A percentile compares a stretch with the other conserved stretches of the same genome.
Conservation (phyloP, 75 land plant species). For the Ceratopteris richardii region DNA sequence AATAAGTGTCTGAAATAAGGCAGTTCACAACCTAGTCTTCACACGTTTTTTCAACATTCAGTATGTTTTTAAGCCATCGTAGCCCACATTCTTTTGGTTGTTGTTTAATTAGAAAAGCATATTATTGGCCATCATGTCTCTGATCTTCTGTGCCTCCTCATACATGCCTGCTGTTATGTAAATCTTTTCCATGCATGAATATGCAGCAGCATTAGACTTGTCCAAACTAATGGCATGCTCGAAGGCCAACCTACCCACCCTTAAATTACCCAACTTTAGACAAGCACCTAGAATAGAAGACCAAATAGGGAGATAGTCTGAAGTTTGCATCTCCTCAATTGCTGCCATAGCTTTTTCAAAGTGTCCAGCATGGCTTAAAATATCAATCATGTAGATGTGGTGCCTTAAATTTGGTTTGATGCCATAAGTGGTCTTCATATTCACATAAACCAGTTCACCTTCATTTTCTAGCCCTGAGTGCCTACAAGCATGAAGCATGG, state of each 20-base stretch:
- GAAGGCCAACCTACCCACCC: slow-evolving; percentile 7
- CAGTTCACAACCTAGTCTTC: too few relatives aligned
- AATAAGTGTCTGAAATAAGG: too few relatives aligned
- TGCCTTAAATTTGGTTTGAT: slow-evolving; percentile 18
- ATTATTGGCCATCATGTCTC: too few relatives aligned
- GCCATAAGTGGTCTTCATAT: slow-evolving; percentile 10
- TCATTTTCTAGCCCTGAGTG: slow-evolving; percentile 24
- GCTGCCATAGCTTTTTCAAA: slow-evolving; percentile 12
- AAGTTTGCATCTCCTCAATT: slow-evolving; percentile 12
- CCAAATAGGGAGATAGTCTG: slow-evolving; percentile 13
- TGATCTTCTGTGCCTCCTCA: neutral
- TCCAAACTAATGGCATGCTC: neutral
- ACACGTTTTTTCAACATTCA: too few relatives aligned
- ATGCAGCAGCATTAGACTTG: neutral
- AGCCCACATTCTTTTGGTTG: too few relatives aligned
- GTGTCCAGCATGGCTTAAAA: slow-evolving; percentile 18
- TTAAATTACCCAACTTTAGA: slow-evolving; percentile 17
- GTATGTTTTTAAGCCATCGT: too few relatives aligned
- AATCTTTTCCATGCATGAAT: neutral
- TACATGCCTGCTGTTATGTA: neutral
- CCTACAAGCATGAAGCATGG: slow-evolving; percentile 20
- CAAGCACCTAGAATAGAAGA: slow-evolving; percentile 19
- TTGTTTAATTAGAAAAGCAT: too few relatives aligned
- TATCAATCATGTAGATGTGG: slow-evolving; percentile 23
- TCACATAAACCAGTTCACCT: slow-evolving; percentile 6